These are phyloP conservation scores for Wickerhamomyces bovis DNA, from an alignment of 805 yeast genomes.

Conservation along the genomic window DNA sequence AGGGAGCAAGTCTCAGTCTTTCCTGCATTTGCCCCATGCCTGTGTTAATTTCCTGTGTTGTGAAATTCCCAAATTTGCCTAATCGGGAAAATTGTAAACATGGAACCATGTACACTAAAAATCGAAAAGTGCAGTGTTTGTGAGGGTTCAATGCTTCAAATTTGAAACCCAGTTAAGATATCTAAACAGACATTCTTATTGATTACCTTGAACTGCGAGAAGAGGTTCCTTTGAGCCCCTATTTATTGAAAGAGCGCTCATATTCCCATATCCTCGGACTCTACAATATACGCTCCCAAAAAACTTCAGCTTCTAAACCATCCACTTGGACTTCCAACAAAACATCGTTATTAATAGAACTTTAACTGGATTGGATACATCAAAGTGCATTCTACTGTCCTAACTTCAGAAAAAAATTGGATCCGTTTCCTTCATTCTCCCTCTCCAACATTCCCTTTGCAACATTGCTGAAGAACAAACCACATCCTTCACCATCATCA, in stretches of 20 bases:
- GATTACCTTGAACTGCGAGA: too few species aligned
- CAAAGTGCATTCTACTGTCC: neutral
- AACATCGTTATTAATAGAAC: neutral
- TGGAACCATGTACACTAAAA: neutral
- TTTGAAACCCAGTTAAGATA: neutral
- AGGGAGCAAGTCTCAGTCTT: neutral
- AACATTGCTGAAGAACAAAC: neutral
- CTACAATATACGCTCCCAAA: neutral
- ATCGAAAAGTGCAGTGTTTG: neutral
- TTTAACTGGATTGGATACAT: neutral
- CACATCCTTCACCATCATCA: neutral
- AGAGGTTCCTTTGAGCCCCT: neutral
- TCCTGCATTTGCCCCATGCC: neutral
- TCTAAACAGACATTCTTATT: too few species aligned
- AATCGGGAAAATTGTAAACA: constrained; percentile 12
- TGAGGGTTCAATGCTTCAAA: neutral
- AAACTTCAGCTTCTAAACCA: too few species aligned
- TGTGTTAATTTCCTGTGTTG: neutral
- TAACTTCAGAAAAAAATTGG: neutral
- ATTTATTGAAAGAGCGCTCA: too few species aligned
- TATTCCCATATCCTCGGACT: neutral
- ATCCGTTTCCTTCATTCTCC: neutral
- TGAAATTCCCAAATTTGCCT: constrained; percentile 1
- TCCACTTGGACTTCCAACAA: too few species aligned
- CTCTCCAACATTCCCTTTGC: neutral